phyloP scores from a whole-genome alignment of 164 flowering plant species.

The Magnolia officinalis region DNA sequence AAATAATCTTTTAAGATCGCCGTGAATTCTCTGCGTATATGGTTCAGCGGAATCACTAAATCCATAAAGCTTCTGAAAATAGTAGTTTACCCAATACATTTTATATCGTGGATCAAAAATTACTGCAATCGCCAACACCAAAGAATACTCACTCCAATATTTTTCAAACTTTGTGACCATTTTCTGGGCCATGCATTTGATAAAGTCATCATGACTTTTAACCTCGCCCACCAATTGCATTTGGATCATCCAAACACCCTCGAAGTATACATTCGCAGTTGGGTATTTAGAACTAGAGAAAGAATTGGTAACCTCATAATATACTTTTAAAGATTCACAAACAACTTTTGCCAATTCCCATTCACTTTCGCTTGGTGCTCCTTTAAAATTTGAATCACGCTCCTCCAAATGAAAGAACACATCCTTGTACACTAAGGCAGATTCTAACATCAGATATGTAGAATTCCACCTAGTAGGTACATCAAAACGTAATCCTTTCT shows the following conservation, averaged over 20 bases:
- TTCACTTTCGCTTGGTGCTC: slow-evolving; percentile 44
- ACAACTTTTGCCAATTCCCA: slow-evolving; percentile 60
- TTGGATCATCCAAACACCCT: slow-evolving; percentile 61
- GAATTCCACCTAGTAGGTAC: slow-evolving; percentile 4
- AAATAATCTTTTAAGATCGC: background rate
- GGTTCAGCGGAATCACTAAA: slow-evolving; percentile 10
- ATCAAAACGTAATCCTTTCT: slow-evolving; percentile 15
- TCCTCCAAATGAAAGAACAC: slow-evolving; percentile 35
- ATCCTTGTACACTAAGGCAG: background rate
- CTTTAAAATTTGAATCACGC: slow-evolving; percentile 36
- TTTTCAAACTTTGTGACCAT: slow-evolving; percentile 58
- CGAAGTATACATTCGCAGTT: slow-evolving; percentile 61
- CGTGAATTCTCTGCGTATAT: background rate
- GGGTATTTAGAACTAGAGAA: slow-evolving; percentile 39
- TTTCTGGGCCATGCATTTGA: slow-evolving; percentile 48
- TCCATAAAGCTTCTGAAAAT: slow-evolving; percentile 50
- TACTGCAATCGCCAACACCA: slow-evolving; percentile 57
- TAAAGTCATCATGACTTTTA: slow-evolving; percentile 45
- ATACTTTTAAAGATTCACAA: slow-evolving; percentile 45
- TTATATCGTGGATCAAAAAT: slow-evolving; percentile 73
- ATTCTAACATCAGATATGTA: background rate
- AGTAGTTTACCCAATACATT: slow-evolving; percentile 72
- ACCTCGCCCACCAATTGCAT: slow-evolving; percentile 58
- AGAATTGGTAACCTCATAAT: slow-evolving; percentile 45
- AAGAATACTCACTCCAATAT: slow-evolving; percentile 66